Conservation (phyloP, 1,139 yeast genomes). For the Geotrichum restrictum region DNA sequence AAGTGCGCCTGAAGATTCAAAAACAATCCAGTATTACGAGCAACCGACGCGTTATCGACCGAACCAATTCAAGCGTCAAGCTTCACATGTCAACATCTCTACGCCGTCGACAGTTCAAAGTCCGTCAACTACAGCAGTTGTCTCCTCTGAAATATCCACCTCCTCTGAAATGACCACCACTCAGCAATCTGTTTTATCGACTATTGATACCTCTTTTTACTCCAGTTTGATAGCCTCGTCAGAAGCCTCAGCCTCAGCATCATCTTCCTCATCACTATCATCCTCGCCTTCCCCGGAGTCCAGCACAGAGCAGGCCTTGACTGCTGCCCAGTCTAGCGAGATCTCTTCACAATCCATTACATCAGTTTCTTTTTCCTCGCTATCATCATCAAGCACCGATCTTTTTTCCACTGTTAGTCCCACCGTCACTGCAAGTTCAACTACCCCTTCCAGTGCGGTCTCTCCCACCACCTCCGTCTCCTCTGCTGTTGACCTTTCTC, state of each 20-base stretch:
- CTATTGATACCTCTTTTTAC: constrained; percentile 3
- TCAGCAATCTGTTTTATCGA: not conserved
- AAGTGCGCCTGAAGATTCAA: too few species aligned
- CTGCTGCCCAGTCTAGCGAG: not conserved
- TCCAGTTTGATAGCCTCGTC: constrained; percentile 11
- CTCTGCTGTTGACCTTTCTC: not conserved
- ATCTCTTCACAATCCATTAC: not conserved
- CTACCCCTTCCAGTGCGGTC: not conserved
- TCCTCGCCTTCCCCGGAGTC: not conserved
- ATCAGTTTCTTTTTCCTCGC: not conserved
- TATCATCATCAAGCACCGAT: not conserved
- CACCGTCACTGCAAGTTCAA: not conserved
- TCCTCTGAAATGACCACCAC: not conserved
- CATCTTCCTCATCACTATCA: not conserved
- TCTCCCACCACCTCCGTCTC: not conserved
- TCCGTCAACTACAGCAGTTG: constrained; percentile 2
- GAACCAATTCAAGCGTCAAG: constrained; percentile 8
- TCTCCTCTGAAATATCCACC: not conserved
- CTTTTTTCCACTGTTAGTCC: not conserved
- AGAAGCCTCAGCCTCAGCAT: not conserved
- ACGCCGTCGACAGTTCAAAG: not conserved
- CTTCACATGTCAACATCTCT: constrained; percentile 13
- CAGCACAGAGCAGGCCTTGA: constrained; percentile 5
- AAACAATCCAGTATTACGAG: not conserved
- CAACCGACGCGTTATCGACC: constrained; percentile 6